Evolutionary conservation across 192 early-diverging fungal species (phyloP).

Genomic region (Backusella australiensis): DNA sequence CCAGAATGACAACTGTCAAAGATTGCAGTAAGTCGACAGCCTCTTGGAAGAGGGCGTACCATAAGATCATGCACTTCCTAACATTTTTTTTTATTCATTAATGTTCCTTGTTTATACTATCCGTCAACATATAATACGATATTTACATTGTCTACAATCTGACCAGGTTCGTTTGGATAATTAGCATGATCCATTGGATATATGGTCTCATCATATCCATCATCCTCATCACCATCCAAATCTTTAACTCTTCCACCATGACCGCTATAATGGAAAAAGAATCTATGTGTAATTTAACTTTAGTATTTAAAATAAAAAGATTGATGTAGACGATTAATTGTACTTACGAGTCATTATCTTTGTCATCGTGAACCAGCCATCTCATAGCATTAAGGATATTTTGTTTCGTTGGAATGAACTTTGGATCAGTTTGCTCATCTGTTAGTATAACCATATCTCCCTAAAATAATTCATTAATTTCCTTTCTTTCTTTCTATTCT

Average conservation of each 20-base stretch:
- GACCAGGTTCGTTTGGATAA: conserved; percentile 55
- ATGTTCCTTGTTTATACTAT: not conserved
- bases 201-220: conserved; percentile 77
- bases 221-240: conserved; percentile 69
- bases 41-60: conserved; percentile 61
- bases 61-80: conserved; percentile 65
- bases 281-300: conserved; percentile 30
- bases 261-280: conserved; percentile 82
- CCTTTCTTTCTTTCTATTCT: not conserved
- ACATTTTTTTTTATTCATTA: not conserved
- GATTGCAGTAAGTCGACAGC: conserved; percentile 75
- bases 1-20: conserved; percentile 88
- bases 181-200: conserved; percentile 56
- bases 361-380: conserved; percentile 76
- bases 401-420: conserved; percentile 63
- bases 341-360: conserved; percentile 67
- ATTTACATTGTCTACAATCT: conserved; percentile 67
- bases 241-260: conserved; percentile 64
- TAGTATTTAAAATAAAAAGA: not conserved
- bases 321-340: not conserved
- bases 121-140: not conserved
- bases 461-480: conserved; percentile 2
- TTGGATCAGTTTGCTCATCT: conserved; percentile 65
- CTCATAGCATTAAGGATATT: conserved; percentile 76
- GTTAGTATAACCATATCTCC: conserved; percentile 74